Base-by-base conservation (phyloP, 176 grass and related monocot species). In the Bonia amplexicaulis region DNA sequence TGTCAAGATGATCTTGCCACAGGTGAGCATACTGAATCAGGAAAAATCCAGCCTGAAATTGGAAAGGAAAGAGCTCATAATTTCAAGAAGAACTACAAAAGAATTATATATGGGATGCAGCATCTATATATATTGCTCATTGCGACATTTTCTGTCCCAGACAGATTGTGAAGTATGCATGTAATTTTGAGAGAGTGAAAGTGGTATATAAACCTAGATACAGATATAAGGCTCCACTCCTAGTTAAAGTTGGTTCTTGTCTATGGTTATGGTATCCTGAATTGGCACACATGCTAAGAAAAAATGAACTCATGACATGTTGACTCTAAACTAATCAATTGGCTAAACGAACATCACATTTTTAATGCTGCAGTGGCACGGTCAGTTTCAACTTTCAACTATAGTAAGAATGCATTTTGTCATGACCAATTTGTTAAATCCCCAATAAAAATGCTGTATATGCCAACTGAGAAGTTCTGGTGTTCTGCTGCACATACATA, bases 1-100 rank as follows among this genome's bases (percentile, higher is more conserved):
- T 93, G 66, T 91, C 90, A 54, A 95, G 88, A 86, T 95, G 93
- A 75, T 92, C 84, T 93, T 95, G 93, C 89, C 84, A 95, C 72
- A 95, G 49, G 58, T 89, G 84, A 79, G 93, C 88, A 66, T 89
- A 77, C 31, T 95, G 90, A 79, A 92, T 49, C 47, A 95, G 88
- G 64, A 95, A 95, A 89, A 92, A 95, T 5, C 93, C 93, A 88
- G 90, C 93, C 93, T 95, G 88, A 77, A 60, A 83, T 84, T 31
- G 31, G 35, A 20, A 68, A 68, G 48, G 26, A 49, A 78, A 16
- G 13, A 70, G 25, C 13, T 67, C 15, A 49, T n/a, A 39, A 14
- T 61, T 47, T 19, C 10, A 29, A 76, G 45, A 27, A 62, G 20
- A 26, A 82, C 40, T 65, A 37, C 15, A 73, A n/a, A 49, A 66